These are phyloP conservation scores for Setaria viridis DNA, from an alignment of 202 grass and related monocot genomes.

Conservation along the genomic window DNA sequence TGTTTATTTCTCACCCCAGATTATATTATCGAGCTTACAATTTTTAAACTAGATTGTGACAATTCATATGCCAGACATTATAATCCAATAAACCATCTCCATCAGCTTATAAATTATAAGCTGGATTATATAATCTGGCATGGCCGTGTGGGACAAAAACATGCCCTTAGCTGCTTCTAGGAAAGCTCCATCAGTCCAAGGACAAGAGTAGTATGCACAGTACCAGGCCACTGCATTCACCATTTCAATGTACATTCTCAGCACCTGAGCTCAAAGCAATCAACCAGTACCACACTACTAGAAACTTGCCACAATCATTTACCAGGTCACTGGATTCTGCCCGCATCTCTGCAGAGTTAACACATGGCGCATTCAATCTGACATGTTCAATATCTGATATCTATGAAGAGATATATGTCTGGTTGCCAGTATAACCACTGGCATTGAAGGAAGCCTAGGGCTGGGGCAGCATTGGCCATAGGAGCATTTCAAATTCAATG, in stretches of 20 bases:
- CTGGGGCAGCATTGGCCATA: slow-evolving; percentile 6
- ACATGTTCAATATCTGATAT: slow-evolving; percentile 2
- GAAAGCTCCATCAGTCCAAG: neutral
- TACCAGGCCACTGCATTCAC: slow-evolving; percentile 9
- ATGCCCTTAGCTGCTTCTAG: neutral
- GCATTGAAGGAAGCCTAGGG: slow-evolving; percentile 35
- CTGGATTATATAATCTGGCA: too few species aligned
- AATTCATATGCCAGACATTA: too few species aligned
- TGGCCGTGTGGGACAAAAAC: too few species aligned
- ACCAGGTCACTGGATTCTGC: slow-evolving; percentile 6
- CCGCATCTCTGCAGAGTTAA: slow-evolving; percentile 11
- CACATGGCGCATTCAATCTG: neutral
- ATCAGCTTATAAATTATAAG: too few species aligned
- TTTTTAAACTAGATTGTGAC: too few species aligned
- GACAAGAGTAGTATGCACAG: neutral
- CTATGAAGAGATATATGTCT: neutral
- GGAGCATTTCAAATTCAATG: slow-evolving; percentile 26
- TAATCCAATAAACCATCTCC: too few species aligned
- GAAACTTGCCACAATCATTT: neutral
- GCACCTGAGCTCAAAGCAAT: slow-evolving; percentile 20
- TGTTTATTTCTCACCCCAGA: too few species aligned
- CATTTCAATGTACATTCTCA: neutral
- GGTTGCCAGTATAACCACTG: neutral
- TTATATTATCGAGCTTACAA: too few species aligned
- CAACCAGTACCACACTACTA: neutral